These are phyloP conservation scores for Penstemon newberryi DNA, from an alignment of 257 asterid genomes.

Conservation along the genomic window DNA sequence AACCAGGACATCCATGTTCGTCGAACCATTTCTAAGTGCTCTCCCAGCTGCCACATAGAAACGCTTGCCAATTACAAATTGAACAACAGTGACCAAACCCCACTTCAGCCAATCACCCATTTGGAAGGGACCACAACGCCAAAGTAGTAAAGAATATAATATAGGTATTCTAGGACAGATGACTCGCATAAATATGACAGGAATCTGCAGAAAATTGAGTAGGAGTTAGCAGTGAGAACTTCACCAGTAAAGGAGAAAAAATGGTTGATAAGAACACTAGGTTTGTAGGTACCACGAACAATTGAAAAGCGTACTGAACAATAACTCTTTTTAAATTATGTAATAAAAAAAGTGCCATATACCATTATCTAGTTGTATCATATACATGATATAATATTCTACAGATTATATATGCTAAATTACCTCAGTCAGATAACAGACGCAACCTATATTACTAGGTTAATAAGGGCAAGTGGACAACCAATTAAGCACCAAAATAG, in stretches of 20 bases:
- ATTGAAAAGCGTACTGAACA: slow-evolving; percentile 3
- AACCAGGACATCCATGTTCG: slow-evolving; percentile 98
- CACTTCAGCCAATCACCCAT: slow-evolving; percentile 99
- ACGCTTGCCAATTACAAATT: slow-evolving; percentile 91
- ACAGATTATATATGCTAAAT: slow-evolving; percentile 10
- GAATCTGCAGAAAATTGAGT: slow-evolving; percentile 58
- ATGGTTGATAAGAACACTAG: slow-evolving; percentile 13
- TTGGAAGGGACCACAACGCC: slow-evolving; percentile 94
- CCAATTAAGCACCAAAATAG: slow-evolving; percentile 11
- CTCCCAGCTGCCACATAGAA: slow-evolving; percentile 96
- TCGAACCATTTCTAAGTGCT: slow-evolving; percentile 94
- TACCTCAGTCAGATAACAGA: slow-evolving; percentile 10
- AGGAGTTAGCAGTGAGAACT: slow-evolving; percentile 22
- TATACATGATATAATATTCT: slow-evolving; percentile 9
- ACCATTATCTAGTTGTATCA: slow-evolving; percentile 21
- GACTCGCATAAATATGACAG: slow-evolving; percentile 83
- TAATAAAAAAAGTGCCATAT: slow-evolving; percentile 17
- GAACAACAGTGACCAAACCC: slow-evolving; percentile 85
- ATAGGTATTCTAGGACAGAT: slow-evolving; percentile 93
- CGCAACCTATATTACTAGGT: slow-evolving; percentile 6
- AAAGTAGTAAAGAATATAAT: slow-evolving; percentile 70
- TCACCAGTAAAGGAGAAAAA: slow-evolving; percentile 14
- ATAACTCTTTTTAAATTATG: slow-evolving; percentile 4
- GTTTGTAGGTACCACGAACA: neutral
- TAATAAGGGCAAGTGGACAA: slow-evolving; percentile 17